Conservation (phyloP, 305 asterid genomes). For the Fraxinus floribunda region DNA sequence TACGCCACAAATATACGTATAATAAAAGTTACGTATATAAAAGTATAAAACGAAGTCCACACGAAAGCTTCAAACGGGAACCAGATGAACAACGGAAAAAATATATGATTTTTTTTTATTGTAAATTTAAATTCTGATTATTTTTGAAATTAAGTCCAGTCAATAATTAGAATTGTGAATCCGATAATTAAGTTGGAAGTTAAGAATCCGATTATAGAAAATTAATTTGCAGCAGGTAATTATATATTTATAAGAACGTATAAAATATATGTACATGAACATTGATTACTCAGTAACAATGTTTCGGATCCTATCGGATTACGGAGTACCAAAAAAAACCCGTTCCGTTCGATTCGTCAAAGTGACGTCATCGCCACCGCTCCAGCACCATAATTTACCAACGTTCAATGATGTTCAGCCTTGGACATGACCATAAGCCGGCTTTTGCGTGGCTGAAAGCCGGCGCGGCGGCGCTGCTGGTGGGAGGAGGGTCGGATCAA, state of each 20-base stretch:
- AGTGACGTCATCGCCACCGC: background rate
- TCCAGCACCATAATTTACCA: background rate
- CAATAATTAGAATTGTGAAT: background rate
- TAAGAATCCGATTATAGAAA: background rate
- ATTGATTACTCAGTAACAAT: background rate
- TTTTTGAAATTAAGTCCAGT: no score
- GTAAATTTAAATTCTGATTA: background rate
- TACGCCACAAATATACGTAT: background rate
- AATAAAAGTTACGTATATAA: no score
- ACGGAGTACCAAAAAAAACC: slow-evolving; percentile 22
- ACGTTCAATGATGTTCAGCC: background rate
- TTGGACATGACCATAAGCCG: slow-evolving; percentile 33
- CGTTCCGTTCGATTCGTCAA: slow-evolving; percentile 16
- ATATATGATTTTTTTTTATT: no score
- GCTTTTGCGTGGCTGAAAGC: slow-evolving; percentile 24
- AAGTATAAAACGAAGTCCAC: no score
- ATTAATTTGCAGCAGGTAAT: background rate
- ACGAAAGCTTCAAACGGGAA: no score
- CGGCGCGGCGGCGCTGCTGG: background rate
- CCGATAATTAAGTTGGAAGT: background rate
- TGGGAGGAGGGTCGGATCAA: slow-evolving; percentile 16
- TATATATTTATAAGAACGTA: no score
- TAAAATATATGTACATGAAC: background rate
- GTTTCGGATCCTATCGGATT: background rate
- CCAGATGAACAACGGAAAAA: no score